phyloP scores from a whole-genome alignment of 441 rosid species.

The Brassica hybrid region DNA sequence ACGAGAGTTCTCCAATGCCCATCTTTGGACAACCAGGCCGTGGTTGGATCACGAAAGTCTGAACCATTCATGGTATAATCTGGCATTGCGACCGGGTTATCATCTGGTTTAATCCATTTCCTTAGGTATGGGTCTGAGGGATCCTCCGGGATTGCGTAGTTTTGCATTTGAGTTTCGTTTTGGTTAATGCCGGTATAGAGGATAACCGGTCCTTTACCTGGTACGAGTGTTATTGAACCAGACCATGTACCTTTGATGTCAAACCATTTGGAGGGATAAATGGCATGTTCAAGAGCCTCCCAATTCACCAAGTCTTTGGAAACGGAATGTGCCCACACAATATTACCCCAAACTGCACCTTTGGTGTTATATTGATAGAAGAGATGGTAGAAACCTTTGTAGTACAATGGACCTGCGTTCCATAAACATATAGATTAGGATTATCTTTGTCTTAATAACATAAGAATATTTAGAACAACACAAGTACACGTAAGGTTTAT shows the following conservation, averaged over 20 bases:
- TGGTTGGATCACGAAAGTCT: slow-evolving; percentile 91
- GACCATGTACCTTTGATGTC: slow-evolving; percentile 90
- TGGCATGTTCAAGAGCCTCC: slow-evolving; percentile 69
- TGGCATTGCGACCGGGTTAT: slow-evolving; percentile 70
- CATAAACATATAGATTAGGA: background rate
- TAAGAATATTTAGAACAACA: background rate
- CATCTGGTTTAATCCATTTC: slow-evolving; percentile 76
- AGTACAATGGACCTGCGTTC: slow-evolving; percentile 69
- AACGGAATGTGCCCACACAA: slow-evolving; percentile 93
- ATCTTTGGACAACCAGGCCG: slow-evolving; percentile 65
- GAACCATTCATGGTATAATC: slow-evolving; percentile 56
- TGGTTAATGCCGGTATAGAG: slow-evolving; percentile 74
- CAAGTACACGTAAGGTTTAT: background rate
- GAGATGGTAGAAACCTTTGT: slow-evolving; percentile 77
- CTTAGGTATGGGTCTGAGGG: slow-evolving; percentile 78
- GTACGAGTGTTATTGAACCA: slow-evolving; percentile 79
- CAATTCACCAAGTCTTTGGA: slow-evolving; percentile 84
- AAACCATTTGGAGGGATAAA: slow-evolving; percentile 70
- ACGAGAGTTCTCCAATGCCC: slow-evolving; percentile 69
- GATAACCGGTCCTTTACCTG: slow-evolving; percentile 61
- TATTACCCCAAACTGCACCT: slow-evolving; percentile 94
- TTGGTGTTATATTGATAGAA: slow-evolving; percentile 93
- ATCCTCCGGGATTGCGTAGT: slow-evolving; percentile 70
- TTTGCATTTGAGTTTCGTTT: slow-evolving; percentile 57
- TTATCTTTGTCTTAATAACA: background rate